A percentile compares a stretch with the other conserved stretches of the same genome.
Evolutionary conservation across 805 yeast species (phyloP).

Genomic region (Candida chauliodis): DNA sequence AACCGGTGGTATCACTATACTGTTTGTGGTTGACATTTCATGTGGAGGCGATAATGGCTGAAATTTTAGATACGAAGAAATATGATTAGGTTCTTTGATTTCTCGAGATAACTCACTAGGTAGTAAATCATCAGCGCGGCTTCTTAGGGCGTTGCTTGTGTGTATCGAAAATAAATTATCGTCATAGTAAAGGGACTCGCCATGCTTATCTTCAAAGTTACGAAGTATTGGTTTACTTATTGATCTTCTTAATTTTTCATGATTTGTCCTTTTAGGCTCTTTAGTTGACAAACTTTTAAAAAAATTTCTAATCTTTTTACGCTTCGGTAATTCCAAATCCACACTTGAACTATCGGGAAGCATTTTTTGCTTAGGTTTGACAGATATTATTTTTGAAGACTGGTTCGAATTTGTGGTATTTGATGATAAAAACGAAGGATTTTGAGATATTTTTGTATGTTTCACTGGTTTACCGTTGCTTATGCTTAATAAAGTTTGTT

Average conservation of each 20-base stretch:
- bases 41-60: slow-evolving; percentile 1
- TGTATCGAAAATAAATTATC: not conserved
- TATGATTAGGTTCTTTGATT: too few relatives aligned
- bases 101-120: not conserved
- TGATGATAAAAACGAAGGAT: not conserved
- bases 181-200: not conserved
- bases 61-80: not conserved
- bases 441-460: not conserved
- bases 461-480: not conserved
- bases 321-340: not conserved
- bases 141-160: slow-evolving; percentile 3
- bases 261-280: not conserved
- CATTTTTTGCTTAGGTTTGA: not conserved
- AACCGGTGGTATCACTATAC: slow-evolving; percentile 11
- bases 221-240: slow-evolving; percentile 2
- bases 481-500: not conserved
- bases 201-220: not conserved
- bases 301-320: slow-evolving; percentile 2
- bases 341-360: not conserved
- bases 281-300: slow-evolving; percentile 2
- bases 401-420: not conserved
- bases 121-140: not conserved
- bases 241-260: not conserved
- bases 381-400: not conserved
- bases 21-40: slow-evolving; percentile 7